Conservation (phyloP, 768 basidiomycete genomes). For the Lentinula guzmanii region DNA sequence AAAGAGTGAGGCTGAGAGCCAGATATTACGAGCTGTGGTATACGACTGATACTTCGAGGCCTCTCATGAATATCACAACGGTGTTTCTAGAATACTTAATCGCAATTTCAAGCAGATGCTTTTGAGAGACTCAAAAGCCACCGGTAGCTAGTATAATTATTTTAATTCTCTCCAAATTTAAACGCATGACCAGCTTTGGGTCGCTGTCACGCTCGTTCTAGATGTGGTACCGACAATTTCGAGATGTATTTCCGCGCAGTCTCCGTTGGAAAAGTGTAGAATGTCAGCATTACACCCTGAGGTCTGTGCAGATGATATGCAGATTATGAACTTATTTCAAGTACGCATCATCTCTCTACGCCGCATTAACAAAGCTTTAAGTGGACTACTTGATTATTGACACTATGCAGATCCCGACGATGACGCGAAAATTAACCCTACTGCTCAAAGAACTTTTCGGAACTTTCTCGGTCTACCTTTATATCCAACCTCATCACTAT, state of each 20-base stretch:
- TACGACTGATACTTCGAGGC: too few species aligned
- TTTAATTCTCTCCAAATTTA: neutral
- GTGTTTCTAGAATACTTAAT: too few species aligned
- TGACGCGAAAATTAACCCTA: slow-evolving; percentile 26
- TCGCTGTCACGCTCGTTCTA: neutral
- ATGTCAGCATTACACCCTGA: neutral
- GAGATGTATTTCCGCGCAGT: neutral
- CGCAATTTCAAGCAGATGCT: too few species aligned
- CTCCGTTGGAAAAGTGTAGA: too few species aligned
- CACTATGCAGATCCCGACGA: slow-evolving; percentile 15
- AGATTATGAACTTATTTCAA: neutral
- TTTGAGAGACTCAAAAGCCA: too few species aligned
- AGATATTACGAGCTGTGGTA: too few species aligned
- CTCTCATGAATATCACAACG: too few species aligned
- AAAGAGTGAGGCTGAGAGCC: too few species aligned
- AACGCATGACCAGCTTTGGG: neutral
- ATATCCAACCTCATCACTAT: neutral
- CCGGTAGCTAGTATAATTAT: too few species aligned
- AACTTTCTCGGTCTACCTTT: neutral
- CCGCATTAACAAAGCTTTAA: neutral
- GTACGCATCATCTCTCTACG: neutral
- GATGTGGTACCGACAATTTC: neutral
- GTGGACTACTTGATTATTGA: neutral
- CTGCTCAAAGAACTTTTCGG: neutral
- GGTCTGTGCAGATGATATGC: neutral